Base-by-base conservation (phyloP, 257 asterid genomes). In the Rhazya stricta region DNA sequence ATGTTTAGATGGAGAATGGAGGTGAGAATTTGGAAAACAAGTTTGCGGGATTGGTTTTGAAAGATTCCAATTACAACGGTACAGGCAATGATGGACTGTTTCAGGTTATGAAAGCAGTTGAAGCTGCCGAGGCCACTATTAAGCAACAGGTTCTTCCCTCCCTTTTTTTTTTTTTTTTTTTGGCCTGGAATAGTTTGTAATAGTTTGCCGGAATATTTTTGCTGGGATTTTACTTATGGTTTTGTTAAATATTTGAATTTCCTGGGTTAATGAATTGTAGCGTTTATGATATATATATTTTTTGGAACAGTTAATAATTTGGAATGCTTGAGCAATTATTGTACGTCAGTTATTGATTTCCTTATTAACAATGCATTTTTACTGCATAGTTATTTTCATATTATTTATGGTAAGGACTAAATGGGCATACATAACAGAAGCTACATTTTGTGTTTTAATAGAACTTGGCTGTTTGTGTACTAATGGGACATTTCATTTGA, bases 21-120 rank as follows among this genome's bases (percentile, higher is more conserved):
- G 95, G 84, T 72, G 85, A 78, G 54, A 78, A 77, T 77, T 63
- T 92, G 72, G 96, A 81, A 72, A 78, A 74, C 74, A 84, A 81
- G 83, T 82, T 92, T 73, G 84, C 80, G 50, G 89, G 87, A 51
- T 78, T 91, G 90, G 81, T 71, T 39, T 78, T 91, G 81, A 87
- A 78, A 41, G 97, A 88, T 84, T 74, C 89, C 41, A 82, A 75
- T 56, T 74, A 67, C 80, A 69, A n/a, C 34, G 68, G 71, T 41
- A 36, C 69, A 73, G 88, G 88, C 69, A 88, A 78, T 43, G 94
- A 91, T 85, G 97, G 93, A 60, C 74, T 89, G 77, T 88, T 88
- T 88, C 97, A 89, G 90, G 96, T 93, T 67, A 88, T 91, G 86
- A 93, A 93, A 87, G 98, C 98, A 71, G 98, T 93, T 18, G 98